These are phyloP conservation scores for Solanum corneliomulleri DNA, from an alignment of 257 asterid genomes.

Conservation along the genomic window DNA sequence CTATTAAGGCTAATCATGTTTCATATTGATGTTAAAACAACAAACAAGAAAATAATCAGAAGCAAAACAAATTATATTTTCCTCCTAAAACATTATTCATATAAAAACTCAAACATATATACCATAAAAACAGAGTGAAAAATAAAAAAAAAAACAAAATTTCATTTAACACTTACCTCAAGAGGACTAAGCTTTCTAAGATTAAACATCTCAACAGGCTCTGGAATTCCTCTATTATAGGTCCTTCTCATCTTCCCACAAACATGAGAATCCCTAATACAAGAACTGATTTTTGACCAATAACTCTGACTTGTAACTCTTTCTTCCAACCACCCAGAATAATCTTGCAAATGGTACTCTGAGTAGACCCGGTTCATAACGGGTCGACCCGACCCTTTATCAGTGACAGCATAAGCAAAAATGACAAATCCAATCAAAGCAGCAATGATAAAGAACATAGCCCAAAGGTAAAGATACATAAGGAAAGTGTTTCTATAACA, in stretches of 20 bases:
- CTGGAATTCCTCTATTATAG: conserved; percentile 39
- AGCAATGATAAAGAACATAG: conserved; percentile 64
- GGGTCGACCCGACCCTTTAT: conserved; percentile 56
- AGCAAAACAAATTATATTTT: background rate
- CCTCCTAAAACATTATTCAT: background rate
- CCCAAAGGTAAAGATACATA: conserved; percentile 81
- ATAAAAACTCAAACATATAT: background rate
- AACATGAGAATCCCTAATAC: conserved; percentile 51
- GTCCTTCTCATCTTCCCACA: conserved; percentile 38
- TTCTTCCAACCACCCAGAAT: conserved; percentile 78
- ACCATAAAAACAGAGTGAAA: background rate
- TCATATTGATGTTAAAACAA: background rate
- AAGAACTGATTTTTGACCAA: conserved; percentile 64
- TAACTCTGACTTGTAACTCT: conserved; percentile 37
- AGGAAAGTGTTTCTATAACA: conserved; percentile 83
- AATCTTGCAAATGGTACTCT: conserved; percentile 60
- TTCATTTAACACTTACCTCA: conserved; percentile 23
- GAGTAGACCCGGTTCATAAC: conserved; percentile 42
- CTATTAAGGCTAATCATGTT: background rate
- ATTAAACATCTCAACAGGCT: conserved; percentile 54
- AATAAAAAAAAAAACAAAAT: background rate
- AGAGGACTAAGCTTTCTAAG: conserved; percentile 46
- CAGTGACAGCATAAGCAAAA: conserved; percentile 84
- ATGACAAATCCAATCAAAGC: conserved; percentile 60
- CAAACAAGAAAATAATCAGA: background rate